Evolutionary conservation across 805 yeast species (phyloP), one percentile per base, ranked within the genome.

Genomic region (Ogataea minuta): DNA sequence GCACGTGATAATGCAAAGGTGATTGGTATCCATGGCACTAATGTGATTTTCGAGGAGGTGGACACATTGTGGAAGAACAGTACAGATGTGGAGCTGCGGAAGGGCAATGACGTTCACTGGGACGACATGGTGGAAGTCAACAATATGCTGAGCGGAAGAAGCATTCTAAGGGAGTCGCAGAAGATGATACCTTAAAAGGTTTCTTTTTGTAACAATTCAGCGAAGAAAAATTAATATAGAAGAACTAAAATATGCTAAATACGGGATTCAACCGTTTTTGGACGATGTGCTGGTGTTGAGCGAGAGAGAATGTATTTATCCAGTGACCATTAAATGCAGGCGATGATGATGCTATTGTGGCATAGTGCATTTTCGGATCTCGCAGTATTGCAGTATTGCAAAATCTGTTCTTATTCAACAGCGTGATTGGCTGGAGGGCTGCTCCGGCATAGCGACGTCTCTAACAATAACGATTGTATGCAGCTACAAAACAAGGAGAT

Each of bases 91-190:
- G 60, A 59, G 28, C 67, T 74, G 55, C 74, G 95, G 67, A 84
- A 82, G 65, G 87, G 89, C 39, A 64, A 63, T 36, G 74, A 71
- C 2, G 64, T 83, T 31, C 93, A 84, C 60, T 85, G 95, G 95
- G 65, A 68, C 36, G 67, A 72, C 34, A 68, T 79, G 66, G 71
- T 70, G 41, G 70, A 70, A 41, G 74, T 79, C 23, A 75, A 79
- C 45, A 86, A 81, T 56, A 76, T 84, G 51, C 68, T 85, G 54
- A 83, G 90, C 56, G 95, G 95, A 27, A 71, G 90, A 56, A 58
- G 74, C 40, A 61, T 69, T 49, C 60, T 82, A 43, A 66, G 81
- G 60, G 67, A 38, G 10, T 9, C 30, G 15, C 28, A 32, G 23
- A 26, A 13, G 25, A 24, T 10, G 25, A 13, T 13, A 27, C 27